phyloP scores from a whole-genome alignment of 768 basidiomycete genomes.

The Calocera viscosa region DNA sequence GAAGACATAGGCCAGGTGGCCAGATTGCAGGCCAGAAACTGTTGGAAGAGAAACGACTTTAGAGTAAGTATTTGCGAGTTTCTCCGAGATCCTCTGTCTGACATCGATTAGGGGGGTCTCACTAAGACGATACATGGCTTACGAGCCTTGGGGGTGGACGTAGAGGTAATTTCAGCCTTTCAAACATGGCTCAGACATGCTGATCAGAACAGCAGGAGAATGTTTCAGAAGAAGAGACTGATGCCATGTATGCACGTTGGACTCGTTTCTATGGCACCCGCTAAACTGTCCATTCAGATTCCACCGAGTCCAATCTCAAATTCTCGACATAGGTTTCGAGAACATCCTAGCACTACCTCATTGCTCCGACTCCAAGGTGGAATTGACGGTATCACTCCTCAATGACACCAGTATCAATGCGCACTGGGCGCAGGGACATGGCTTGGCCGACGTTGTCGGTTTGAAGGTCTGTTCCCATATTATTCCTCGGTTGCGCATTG shows the following conservation, averaged over 20 bases:
- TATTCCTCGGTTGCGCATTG: not conserved
- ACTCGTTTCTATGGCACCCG: not conserved
- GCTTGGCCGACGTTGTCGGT: slow-evolving; percentile 51
- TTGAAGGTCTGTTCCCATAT: slow-evolving; percentile 39
- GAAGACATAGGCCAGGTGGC: slow-evolving; percentile 48
- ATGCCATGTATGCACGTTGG: not conserved
- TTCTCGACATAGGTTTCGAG: slow-evolving; percentile 55
- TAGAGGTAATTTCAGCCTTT: slow-evolving; percentile 42
- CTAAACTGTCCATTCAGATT: slow-evolving; percentile 51
- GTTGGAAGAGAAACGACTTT: slow-evolving; percentile 49
- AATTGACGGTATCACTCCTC: slow-evolving; percentile 51
- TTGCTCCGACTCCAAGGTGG: slow-evolving; percentile 45
- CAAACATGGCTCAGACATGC: slow-evolving; percentile 25
- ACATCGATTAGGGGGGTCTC: slow-evolving; percentile 32
- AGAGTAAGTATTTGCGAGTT: slow-evolving; percentile 9
- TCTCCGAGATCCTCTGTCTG: not conserved
- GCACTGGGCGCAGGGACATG: slow-evolving; percentile 50
- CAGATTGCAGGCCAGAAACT: slow-evolving; percentile 49
- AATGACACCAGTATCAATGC: slow-evolving; percentile 63
- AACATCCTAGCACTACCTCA: slow-evolving; percentile 51
- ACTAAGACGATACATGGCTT: slow-evolving; percentile 48
- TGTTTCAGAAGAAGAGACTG: not conserved
- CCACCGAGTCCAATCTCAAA: slow-evolving; percentile 57
- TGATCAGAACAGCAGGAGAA: not conserved
- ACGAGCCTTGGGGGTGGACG: slow-evolving; percentile 47